These are phyloP conservation scores for Sutorius eximius DNA, from an alignment of 1,284 basidiomycete species.

Conservation along the genomic window DNA sequence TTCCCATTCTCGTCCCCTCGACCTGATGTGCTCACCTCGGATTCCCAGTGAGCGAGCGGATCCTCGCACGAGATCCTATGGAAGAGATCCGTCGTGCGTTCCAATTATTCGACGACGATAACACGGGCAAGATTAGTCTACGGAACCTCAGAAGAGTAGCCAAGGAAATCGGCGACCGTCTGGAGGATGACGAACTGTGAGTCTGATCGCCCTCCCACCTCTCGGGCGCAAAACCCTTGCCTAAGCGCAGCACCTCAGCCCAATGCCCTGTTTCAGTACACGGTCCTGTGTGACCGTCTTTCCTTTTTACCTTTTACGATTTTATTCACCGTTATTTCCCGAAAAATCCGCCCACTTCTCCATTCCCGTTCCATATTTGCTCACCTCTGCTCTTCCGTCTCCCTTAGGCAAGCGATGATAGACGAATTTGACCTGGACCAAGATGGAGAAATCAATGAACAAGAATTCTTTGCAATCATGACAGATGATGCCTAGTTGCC, in stretches of 20 bases:
- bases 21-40: slow-evolving; percentile 22
- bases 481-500: slow-evolving; percentile 74
- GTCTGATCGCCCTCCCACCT: slow-evolving; percentile 37
- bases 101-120: slow-evolving; percentile 95
- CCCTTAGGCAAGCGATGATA: slow-evolving; percentile 95
- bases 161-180: slow-evolving; percentile 93
- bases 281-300: slow-evolving; percentile 21
- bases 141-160: slow-evolving; percentile 92
- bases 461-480: slow-evolving; percentile 96
- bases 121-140: slow-evolving; percentile 91
- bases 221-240: slow-evolving; percentile 18
- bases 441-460: slow-evolving; percentile 95
- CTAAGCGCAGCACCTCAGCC: slow-evolving; percentile 28
- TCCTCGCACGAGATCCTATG: slow-evolving; percentile 91
- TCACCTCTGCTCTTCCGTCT: slow-evolving; percentile 35
- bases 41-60: slow-evolving; percentile 85
- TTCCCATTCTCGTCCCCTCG: neutral
- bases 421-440: slow-evolving; percentile 99
- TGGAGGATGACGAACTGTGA: slow-evolving; percentile 97
- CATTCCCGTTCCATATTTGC: slow-evolving; percentile 30
- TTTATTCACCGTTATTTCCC: slow-evolving; percentile 26
- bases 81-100: slow-evolving; percentile 96
- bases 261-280: slow-evolving; percentile 26
- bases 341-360: slow-evolving; percentile 13
- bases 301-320: slow-evolving; percentile 7